Base-by-base conservation (phyloP, 345 rosid genomes). In the Rhizophora mangle region DNA sequence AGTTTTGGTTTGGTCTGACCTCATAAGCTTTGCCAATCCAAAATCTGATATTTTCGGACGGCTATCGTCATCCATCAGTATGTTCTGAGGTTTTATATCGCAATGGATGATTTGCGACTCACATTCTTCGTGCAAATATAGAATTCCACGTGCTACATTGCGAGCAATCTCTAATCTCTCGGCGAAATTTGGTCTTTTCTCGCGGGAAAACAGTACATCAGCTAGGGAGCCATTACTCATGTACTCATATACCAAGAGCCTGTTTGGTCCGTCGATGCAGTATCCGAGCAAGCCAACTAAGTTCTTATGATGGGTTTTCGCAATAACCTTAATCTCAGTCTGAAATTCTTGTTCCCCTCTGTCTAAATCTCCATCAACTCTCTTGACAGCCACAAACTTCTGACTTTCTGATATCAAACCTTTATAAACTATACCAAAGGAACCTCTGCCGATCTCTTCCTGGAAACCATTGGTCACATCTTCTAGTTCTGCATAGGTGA, bases 171-270 rank as follows among this genome's bases (percentile, higher is more conserved):
- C 57, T 62, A 71, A 16, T 59, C 76, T 69, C 49, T 74, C 76
- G 4, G 30, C 31, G 68, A 76, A 72, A 11, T 22, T 52, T 19
- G 69, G 76, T 6, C 58, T 39, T 15, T 59, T 66, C 32, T 60
- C 55, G 2, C 63, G 27, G 0, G 63, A 54, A 61, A 78, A 78
- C 15, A 81, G 73, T 4, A 75, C 37, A 20, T 71, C 72, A 7
- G 72, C 72, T 5, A 81, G 72, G 24, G 81, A 77, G 2, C 79
- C 79, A 4, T 74, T 77, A 64, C 72, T 64, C 84, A 77, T 74
- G 65, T 71, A 77, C 24, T 71, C 53, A 19, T 68, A 81, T n/a
- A 81, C 74, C 65, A 81, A 66, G 20, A 74, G 69, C 74, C 75
- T 68, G 19, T 76, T 20, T 19, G 66, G n/a, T 27, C 63, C 77